These are phyloP conservation scores for Corniculantispora saksenae DNA, from an alignment of 2,329 filamentous ascomycete species.

Conservation along the genomic window DNA sequence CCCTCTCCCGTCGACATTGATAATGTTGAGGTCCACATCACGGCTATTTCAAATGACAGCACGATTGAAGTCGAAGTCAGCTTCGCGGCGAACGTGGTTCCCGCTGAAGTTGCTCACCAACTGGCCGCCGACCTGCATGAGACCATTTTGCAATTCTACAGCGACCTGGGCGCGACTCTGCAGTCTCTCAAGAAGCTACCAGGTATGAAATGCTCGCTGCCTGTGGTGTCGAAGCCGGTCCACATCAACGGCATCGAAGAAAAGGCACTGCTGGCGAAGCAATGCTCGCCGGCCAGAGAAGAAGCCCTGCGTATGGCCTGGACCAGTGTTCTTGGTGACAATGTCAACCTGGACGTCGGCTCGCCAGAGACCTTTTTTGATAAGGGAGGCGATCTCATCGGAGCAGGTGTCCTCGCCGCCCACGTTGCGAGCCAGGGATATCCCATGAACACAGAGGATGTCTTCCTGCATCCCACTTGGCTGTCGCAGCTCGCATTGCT, in stretches of 20 bases:
- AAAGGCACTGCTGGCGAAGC: constrained; percentile 1
- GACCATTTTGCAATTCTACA: constrained; percentile 9
- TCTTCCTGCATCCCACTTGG: constrained; percentile 10
- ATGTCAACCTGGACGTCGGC: background rate
- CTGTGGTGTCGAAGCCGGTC: background rate
- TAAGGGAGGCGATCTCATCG: constrained; percentile 3
- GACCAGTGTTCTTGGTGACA: background rate
- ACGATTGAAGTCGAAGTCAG: constrained; percentile 5
- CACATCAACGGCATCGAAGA: constrained; percentile 9
- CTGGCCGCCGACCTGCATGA: constrained; percentile 6
- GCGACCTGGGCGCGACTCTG: background rate
- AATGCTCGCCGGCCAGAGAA: background rate
- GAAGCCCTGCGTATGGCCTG: constrained; percentile 2
- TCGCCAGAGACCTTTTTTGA: background rate
- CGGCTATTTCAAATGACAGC: background rate
- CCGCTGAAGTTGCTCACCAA: constrained; percentile 2
- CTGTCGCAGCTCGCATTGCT: constrained; percentile 9
- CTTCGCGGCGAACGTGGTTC: constrained; percentile 14
- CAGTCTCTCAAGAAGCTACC: background rate
- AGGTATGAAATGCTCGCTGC: background rate
- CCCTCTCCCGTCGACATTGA: background rate
- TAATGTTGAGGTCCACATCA: constrained; percentile 12
- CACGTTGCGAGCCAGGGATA: background rate
- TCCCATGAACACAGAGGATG: constrained; percentile 6
- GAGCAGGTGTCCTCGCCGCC: background rate